These are phyloP conservation scores for Berberis vulgaris DNA, from an alignment of 164 flowering plant species.

Conservation along the genomic window DNA sequence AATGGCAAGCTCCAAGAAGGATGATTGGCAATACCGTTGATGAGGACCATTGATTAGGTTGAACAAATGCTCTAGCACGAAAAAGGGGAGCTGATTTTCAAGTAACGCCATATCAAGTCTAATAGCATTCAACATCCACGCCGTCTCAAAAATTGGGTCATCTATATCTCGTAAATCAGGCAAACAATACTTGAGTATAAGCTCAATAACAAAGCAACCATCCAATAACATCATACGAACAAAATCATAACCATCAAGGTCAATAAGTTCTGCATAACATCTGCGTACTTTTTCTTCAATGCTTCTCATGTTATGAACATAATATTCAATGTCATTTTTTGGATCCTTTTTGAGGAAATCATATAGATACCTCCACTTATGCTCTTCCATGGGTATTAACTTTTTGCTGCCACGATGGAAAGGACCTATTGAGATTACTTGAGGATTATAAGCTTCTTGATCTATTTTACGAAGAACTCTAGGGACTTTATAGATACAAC, in stretches of 20 bases:
- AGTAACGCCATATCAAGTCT: conserved; percentile 17
- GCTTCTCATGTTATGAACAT: not conserved
- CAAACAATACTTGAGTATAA: not conserved
- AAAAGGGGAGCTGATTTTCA: conserved; percentile 29
- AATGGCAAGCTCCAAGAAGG: not conserved
- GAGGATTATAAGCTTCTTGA: conserved; percentile 20
- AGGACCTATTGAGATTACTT: conserved; percentile 23
- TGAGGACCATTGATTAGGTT: not conserved
- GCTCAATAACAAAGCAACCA: conserved; percentile 3
- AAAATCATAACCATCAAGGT: not conserved
- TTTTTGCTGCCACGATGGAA: conserved; percentile 9
- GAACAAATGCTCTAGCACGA: conserved; percentile 8
- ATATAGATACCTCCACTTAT: conserved; percentile 5
- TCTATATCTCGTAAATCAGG: not conserved
- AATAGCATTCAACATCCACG: not conserved
- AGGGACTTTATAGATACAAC: conserved; percentile 21
- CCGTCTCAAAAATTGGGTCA: not conserved
- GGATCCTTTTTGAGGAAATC: not conserved
- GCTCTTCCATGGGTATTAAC: conserved; percentile 9
- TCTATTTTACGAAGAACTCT: conserved; percentile 11
- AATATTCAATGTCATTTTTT: not conserved
- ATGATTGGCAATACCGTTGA: not conserved
- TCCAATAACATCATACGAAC: conserved; percentile 1
- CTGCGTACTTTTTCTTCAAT: not conserved
- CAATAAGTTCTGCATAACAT: not conserved